Evolutionary conservation across 1,139 yeast genomes (phyloP), one percentile per base, ranked within the genome.

Genomic region (Ogataea hybrid): DNA sequence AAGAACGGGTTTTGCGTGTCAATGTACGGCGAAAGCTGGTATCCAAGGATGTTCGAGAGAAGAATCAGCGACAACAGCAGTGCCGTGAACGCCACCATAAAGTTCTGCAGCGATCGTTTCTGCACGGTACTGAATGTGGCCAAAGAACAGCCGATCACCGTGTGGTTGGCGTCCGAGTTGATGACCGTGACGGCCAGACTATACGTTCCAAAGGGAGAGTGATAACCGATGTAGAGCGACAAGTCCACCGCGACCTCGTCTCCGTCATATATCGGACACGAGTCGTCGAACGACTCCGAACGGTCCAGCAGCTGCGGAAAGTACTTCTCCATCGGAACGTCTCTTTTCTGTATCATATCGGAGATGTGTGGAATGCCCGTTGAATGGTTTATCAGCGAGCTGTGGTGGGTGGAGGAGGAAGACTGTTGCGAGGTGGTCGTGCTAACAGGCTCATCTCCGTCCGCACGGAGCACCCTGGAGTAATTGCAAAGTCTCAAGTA

Each of bases 1-100:
- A 79, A 58, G 48, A 77, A 79, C 3, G 81, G 78, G 50, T 80
- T 77, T 8, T 71, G 63, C 1, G 86, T 73, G 51, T 82, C 86
- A 48, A 80, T 82, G 65, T 81, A 75, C 1, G 83, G 79, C 36
- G 84, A 79, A 43, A 61, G 54, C 32, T 59, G 48, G 30, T 61
- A 53, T 20, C 69, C 63, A 35, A 68, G 61, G 10, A 71, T 59
- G 41, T 75, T 67, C 5, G 75, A 70, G 30, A 73, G 54, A 33
- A 68, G 60, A 37, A 78, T 67, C 17, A 77, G 58, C 2, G 68
- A 46, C 5, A 70, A 67, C 1, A 82, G 64, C 3, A 67, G 65
- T 4, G 74, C 53, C n/a, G 76, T 57, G 11, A 73, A 60, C 14
- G 65, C 61, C 5, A 70, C 58, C 14, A 78, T 65, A 4, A 75